Evolutionary conservation across 139 green algal species (phyloP), one percentile per base, ranked within the genome.

Genomic region (Chlamydomonas sp.): DNA sequence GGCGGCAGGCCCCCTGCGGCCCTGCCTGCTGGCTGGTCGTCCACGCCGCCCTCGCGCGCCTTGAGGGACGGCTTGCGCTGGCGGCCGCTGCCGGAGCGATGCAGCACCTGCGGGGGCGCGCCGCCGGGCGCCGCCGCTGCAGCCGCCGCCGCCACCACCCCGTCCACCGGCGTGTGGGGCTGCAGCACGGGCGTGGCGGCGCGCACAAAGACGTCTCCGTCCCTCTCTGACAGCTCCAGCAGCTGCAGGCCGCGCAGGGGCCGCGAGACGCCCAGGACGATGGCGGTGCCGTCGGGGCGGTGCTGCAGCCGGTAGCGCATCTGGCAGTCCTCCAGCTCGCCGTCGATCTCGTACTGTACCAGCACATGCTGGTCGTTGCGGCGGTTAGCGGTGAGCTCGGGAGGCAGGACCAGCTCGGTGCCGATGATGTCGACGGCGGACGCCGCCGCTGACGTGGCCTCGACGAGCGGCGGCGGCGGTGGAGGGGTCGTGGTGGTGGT

Each of bases 221-320:
- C 62, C 5, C 60, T 15, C 61, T 87, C 83, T 1, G 14, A 58
- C 5, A 87, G 2, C 3, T 62, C 74, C 68, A 81, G 72, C 10
- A 87, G 74, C 83, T 67, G 61, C 61, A 87, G 73, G 4, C 83
- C 83, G 58, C 83, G 83, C 62, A 87, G 73, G n/a, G 83, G 83
- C 12, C 73, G 62, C 18, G 62, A 76, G 60, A 87, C 80, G 61
- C 71, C 83, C 62, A 75, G 73, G 62, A 87, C 63, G 10, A 68
- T 12, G 31, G 60, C 66, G 60, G 5, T 60, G 60, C 10, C 61
- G 14, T 87, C 72, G 4, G 75, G 62, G 2, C 8, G 8, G 4
- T 31, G 62, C 2, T 15, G 73, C 4, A 87, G 83, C 49, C 73
- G 60, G 83, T 87, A 87, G n/a, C 75, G 73, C 73, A 80, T 2